phyloP scores from a whole-genome alignment of 108 stramenopile species.

The Nitzschia sp. region DNA sequence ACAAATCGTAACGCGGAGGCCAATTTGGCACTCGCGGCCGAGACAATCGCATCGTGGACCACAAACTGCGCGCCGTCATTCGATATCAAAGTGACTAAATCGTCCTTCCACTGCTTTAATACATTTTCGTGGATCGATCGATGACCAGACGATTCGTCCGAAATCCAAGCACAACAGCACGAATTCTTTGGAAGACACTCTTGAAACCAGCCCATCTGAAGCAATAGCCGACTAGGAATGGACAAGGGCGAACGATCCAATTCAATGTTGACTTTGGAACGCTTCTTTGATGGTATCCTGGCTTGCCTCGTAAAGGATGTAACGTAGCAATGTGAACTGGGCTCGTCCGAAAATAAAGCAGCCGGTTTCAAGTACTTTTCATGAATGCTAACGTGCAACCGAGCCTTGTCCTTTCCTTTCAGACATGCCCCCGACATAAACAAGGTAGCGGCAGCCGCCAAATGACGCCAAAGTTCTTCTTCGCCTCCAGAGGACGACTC shows the following conservation, averaged over 20 bases:
- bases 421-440: slow-evolving; percentile 30
- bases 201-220: slow-evolving; percentile 9
- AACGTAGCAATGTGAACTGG: slow-evolving; percentile 5
- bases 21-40: slow-evolving; percentile 66
- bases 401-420: slow-evolving; percentile 12
- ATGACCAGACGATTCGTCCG: neutral
- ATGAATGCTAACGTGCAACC: slow-evolving; percentile 19
- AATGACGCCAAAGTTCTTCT: neutral
- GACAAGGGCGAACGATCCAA: slow-evolving; percentile 21
- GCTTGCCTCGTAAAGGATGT: neutral
- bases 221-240: slow-evolving; percentile 2
- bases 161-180: slow-evolving; percentile 27
- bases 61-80: slow-evolving; percentile 47
- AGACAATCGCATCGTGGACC: slow-evolving; percentile 57
- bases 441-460: slow-evolving; percentile 22
- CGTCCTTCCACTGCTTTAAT: neutral
- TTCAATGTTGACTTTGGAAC: slow-evolving; percentile 1
- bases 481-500: neutral
- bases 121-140: too few species aligned
- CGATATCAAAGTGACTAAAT: slow-evolving; percentile 21
- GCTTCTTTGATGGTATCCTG: neutral
- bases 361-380: neutral
- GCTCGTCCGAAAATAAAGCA: neutral
- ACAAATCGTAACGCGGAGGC: slow-evolving; percentile 74
- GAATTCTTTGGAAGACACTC: neutral